Base-by-base conservation (phyloP, 192 early-diverging fungal genomes). In the Coemansia reversa region DNA sequence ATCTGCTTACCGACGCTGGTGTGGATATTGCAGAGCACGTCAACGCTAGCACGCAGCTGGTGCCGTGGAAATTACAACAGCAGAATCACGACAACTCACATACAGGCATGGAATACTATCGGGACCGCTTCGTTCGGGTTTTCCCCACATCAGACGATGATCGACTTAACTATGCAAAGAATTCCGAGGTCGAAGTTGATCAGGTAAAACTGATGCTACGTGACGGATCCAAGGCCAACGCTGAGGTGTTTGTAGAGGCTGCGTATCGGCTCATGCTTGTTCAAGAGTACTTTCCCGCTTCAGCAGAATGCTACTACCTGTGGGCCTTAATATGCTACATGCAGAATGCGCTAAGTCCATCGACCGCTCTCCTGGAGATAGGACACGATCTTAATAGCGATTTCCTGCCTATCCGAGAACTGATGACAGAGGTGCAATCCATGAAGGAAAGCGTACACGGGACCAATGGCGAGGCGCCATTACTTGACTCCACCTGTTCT, bases 261-360 rank as follows among this genome's bases (percentile, higher is more conserved):
- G 71, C 75, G 6, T 65, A 56, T 49, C 69, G 75, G 2, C 52
- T 77, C 23, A 24, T 82, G 51, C 57, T 70, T 27, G 75, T 82
- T 29, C 80, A 77, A 25, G 80, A 82, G 35, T 66, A 60, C 58
- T 77, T 77, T 18, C 80, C 80, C 7, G 55, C 63, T 8, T 77
- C 74, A 18, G 70, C 66, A 55, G 80, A 82, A 59, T 77, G 80
- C 65, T 82, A 77, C 55, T 77, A 82, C 30, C 59, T 82, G 62
- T 77, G 67, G 75, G 80, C 71, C 4, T 66, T 82, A 55, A 65
- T 82, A 24, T 82, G 80, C 69, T 82, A 57, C 30, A 71, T 74
- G 75, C 70, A 66, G 50, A 77, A 74, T 25, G 61, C 67, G 22
- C 76, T 82, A 48, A 60, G 51, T 45, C 67, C 70, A 7, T 63